Conservation (phyloP, 208 protist genomes). For the Trypanosoma congolense region DNA sequence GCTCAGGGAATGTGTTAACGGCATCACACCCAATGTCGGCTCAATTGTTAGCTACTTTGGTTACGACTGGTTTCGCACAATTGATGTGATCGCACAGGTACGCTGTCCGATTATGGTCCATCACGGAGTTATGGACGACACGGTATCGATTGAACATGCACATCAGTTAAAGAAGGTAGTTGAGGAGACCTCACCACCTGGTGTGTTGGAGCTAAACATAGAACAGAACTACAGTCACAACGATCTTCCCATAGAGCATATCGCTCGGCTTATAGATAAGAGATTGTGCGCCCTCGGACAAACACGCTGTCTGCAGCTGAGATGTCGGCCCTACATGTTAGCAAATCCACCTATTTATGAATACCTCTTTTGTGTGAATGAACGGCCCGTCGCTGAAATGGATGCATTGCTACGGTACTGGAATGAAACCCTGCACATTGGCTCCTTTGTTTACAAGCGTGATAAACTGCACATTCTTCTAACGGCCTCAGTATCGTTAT, state of each 20-base stretch:
- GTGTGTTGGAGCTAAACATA: slow-evolving; percentile 52
- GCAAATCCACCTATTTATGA: slow-evolving; percentile 54
- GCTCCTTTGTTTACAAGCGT: slow-evolving; percentile 26
- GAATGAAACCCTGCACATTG: slow-evolving; percentile 28
- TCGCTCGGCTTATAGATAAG: slow-evolving; percentile 49
- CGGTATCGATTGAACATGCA: slow-evolving; percentile 67
- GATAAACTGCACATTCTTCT: slow-evolving; percentile 53
- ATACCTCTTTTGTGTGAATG: slow-evolving; percentile 39
- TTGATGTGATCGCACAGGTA: slow-evolving; percentile 72
- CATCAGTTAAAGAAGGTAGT: slow-evolving; percentile 44
- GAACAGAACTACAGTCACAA: slow-evolving; percentile 73
- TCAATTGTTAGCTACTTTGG: slow-evolving; percentile 68
- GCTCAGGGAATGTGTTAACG: slow-evolving; percentile 70
- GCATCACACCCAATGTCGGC: slow-evolving; percentile 48
- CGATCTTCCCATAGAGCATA: slow-evolving; percentile 46
- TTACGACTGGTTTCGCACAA: slow-evolving; percentile 79
- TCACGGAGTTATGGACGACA: slow-evolving; percentile 71
- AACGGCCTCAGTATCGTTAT: slow-evolving; percentile 49
- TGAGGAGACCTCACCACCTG: slow-evolving; percentile 36
- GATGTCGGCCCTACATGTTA: slow-evolving; percentile 20
- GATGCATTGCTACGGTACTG: slow-evolving; percentile 26
- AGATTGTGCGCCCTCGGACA: slow-evolving; percentile 25
- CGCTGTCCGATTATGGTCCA: slow-evolving; percentile 76
- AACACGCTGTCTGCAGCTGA: slow-evolving; percentile 30
- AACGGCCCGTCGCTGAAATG: slow-evolving; percentile 18